Base-by-base conservation (phyloP, 1,284 basidiomycete species). In the Ustilago crameri region DNA sequence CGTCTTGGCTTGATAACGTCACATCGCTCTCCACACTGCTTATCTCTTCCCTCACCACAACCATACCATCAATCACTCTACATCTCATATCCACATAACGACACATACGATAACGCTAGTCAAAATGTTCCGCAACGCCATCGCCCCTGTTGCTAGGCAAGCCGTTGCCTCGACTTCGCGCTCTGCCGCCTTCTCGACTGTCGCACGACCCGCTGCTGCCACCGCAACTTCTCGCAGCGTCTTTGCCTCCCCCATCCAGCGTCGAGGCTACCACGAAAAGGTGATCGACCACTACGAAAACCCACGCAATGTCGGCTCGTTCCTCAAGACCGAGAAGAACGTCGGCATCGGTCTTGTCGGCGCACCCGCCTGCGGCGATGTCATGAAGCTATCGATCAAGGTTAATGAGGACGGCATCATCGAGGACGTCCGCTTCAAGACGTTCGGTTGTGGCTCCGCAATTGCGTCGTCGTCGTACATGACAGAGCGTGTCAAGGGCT, bases 331-430 rank as follows among this genome's bases (percentile, higher is more conserved):
- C 75, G 94, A 97, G 83, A 76, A 87, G 37, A 90, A 96, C 84
- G 94, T 99, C 60, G 96, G 96, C 38, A 97, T 95, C 62, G 96
- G 96, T 47, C 91, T 99, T 52, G 96, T 99, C 49, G 96, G 96
- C 58, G 96, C 96, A 57, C 95, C 95, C 84, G 94, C 93, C 12
- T 93, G 91, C 80, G 89, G 89, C 78, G 95, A 96, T 85, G 94
- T 98, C 50, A 98, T 98, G 95, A 98, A 98, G 86, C 90, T 99
- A 23, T 95, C 97, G 85, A 99, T 99, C 84, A 92, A 93, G 78
- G 96, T 99, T 61, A 91, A 95, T 85, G 94, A 96, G 72, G 88
- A 92, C 63, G 86, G 93, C 41, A 89, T 97, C 85, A 99, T 99
- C 82, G 92, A 91, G 56, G 95, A 98, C 83, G 96, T 98, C 84